A percentile compares a stretch with the other conserved stretches of the same genome.
phyloP scores from a whole-genome alignment of 331 rosid species.

The Quercus tomentella region DNA sequence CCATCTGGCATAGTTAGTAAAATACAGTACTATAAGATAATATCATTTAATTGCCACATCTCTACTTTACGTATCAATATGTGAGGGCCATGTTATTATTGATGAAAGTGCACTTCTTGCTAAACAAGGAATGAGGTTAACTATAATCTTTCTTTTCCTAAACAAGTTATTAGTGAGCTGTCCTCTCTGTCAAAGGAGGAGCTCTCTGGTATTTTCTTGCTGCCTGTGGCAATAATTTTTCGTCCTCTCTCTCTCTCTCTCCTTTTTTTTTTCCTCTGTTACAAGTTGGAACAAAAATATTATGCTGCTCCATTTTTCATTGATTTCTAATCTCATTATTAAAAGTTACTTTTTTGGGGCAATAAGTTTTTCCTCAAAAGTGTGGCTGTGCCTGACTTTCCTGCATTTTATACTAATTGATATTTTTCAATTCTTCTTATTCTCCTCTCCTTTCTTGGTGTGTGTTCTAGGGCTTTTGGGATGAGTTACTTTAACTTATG shows the following conservation, averaged over 20 bases:
- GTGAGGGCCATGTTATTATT: neutral
- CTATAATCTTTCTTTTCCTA: neutral
- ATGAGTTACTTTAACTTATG: neutral
- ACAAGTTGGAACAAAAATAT: neutral
- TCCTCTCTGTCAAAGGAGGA: neutral
- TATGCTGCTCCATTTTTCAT: neutral
- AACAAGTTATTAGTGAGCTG: neutral
- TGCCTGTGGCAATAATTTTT: neutral
- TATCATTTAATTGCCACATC: neutral
- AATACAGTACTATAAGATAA: neutral
- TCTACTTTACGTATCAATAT: neutral
- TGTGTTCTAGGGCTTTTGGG: neutral
- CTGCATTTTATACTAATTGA: neutral
- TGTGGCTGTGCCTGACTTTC: neutral
- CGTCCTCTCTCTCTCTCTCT: neutral
- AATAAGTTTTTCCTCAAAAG: neutral
- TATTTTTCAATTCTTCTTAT: neutral
- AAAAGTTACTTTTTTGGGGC: neutral
- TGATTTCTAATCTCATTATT: neutral
- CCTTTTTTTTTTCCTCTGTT: neutral
- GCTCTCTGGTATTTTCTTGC: neutral
- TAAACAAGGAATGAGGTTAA: neutral
- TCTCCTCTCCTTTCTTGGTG: neutral
- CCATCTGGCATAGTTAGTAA: neutral
- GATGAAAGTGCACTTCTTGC: neutral